Evolutionary conservation across 2,329 filamentous ascomycete genomes (phyloP), one percentile per base, ranked within the genome.

Genomic region (Bipolaris oryzae): DNA sequence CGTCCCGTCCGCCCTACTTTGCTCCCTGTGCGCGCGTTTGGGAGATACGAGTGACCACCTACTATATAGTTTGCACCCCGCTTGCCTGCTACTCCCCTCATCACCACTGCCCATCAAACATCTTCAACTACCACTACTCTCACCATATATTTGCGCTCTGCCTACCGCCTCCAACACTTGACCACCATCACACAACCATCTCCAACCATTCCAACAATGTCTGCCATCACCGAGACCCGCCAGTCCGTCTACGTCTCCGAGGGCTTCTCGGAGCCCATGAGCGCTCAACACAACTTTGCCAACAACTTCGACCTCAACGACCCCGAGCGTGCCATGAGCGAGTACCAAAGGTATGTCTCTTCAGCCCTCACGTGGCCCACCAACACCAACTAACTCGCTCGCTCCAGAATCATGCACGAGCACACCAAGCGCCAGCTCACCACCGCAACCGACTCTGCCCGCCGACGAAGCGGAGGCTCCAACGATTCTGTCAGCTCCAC

Each of bases 351-450:
- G 79, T 80, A 70, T 56, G 74, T 67, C 35, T 2, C 18, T 10
- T 7, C 5, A 21, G 4, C 5, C 18, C n/a, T 5, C 25, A 9
- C 21, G n/a, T 18, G 44, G 23, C 38, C 39, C 15, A 38, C 18
- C 50, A 35, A 35, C 50, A 46, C 5, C 11, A 2, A 34, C 60
- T 71, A 64, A 72, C n/a, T n/a, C n/a, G n/a, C 46, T 25, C 0
- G 11, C 2, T 4, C 3, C 45, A 81, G 79, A 47, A 73, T 81
- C 49, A 81, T 82, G 79, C 80, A 81, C 58, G 76, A 81, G 60
- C 80, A 82, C 71, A 82, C 80, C 61, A 80, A 79, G 69, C 75
- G 76, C 48, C 80, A 82, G 64, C 78, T 81, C 43, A 77, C 74
- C 48, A 77, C 74, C 43, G 79, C 80, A 0, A 78, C 78, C 44